These are phyloP conservation scores for Neoascochyta sp. DNA, from an alignment of 2,329 filamentous ascomycete species.

Conservation along the genomic window DNA sequence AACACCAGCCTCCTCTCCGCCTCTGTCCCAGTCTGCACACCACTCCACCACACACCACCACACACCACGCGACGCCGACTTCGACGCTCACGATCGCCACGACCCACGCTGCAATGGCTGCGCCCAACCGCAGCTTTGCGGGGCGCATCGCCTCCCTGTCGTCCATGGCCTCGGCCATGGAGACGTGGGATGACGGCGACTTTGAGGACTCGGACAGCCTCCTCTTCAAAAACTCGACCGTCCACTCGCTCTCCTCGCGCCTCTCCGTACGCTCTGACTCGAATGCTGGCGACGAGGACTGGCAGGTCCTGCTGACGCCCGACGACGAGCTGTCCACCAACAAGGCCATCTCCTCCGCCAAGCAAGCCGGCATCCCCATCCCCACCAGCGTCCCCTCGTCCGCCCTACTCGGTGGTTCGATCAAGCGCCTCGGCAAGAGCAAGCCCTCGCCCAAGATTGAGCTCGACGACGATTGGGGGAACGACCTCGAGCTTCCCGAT, in stretches of 20 bases:
- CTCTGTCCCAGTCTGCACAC: conserved; percentile 6
- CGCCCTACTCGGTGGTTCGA: conserved; percentile 85
- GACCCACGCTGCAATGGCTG: conserved; percentile 28
- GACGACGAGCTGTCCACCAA: conserved; percentile 80
- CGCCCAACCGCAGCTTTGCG: conserved; percentile 37
- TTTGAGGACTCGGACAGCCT: conserved; percentile 55
- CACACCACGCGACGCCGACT: too few relatives aligned
- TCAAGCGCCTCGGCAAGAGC: conserved; percentile 74
- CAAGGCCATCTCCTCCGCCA: conserved; percentile 75
- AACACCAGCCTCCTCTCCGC: conserved; percentile 12
- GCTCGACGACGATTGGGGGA: conserved; percentile 51
- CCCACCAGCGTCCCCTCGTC: conserved; percentile 83
- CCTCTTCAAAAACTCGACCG: conserved; percentile 67
- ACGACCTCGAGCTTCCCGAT: conserved; percentile 47
- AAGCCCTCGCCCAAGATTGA: conserved; percentile 43
- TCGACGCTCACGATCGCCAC: conserved; percentile 11
- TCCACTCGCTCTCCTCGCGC: conserved; percentile 73
- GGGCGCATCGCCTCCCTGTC: conserved; percentile 51
- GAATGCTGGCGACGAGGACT: conserved; percentile 74
- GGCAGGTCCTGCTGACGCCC: conserved; percentile 77
- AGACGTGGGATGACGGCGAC: conserved; percentile 61
- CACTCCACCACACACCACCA: conserved; percentile 12
- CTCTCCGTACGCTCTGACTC: conserved; percentile 81
- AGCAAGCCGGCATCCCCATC: conserved; percentile 85
- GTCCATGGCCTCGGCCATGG: conserved; percentile 54